Percentiles rank a stretch among this genome's conserved stretches.
phyloP scores from a whole-genome alignment of 805 yeast species.

The Saccharomyces mikatae region DNA sequence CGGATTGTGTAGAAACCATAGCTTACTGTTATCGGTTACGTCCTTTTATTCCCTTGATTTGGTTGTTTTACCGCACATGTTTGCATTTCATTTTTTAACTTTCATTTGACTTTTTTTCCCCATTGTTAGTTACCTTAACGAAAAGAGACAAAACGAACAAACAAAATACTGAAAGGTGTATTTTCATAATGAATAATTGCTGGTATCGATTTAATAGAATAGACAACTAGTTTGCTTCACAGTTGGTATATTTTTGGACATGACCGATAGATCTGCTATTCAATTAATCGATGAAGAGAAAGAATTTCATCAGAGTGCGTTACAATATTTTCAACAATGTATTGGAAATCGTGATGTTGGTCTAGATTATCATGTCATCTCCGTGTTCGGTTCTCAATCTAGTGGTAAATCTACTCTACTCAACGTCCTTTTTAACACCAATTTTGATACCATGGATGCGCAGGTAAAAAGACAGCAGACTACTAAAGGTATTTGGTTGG shows the following conservation, averaged over 20 bases:
- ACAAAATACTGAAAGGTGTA: neutral
- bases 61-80: neutral
- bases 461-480: constrained; percentile 72
- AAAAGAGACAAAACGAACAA: neutral
- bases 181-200: neutral
- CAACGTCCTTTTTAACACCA: constrained; percentile 76
- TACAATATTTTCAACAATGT: constrained; percentile 19
- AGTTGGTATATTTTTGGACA: neutral
- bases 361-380: constrained; percentile 74
- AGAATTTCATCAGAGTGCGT: constrained; percentile 31
- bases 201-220: neutral
- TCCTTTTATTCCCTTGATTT: neutral
- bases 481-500: constrained; percentile 76
- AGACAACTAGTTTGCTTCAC: neutral
- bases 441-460: constrained; percentile 91
- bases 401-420: constrained; percentile 93
- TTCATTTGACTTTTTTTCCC: neutral
- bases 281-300: constrained; percentile 50
- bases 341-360: constrained; percentile 39
- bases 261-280: constrained; percentile 26
- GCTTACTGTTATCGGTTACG: too few relatives aligned
- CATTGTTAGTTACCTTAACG: neutral
- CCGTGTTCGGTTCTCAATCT: constrained; percentile 95
- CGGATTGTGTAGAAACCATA: neutral
- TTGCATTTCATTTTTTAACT: neutral